phyloP scores from a whole-genome alignment of 2,329 filamentous ascomycete species.

The Neospermospora avenae region DNA sequence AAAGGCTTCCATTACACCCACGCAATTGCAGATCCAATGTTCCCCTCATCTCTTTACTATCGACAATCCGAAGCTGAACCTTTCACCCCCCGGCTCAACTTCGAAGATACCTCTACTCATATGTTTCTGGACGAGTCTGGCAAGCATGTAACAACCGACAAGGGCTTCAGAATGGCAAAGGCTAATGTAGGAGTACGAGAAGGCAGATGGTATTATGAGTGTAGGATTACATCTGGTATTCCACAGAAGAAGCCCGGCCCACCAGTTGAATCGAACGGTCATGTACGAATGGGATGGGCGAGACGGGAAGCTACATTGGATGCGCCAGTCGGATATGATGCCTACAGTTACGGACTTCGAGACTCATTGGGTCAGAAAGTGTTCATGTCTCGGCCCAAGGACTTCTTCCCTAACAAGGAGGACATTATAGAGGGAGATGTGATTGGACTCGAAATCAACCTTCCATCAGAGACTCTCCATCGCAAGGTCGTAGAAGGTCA shows the following conservation, averaged over 20 bases:
- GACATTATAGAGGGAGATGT: constrained; percentile 87
- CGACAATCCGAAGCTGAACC: constrained; percentile 84
- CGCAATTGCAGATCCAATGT: constrained; percentile 84
- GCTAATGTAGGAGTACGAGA: constrained; percentile 89
- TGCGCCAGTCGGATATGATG: constrained; percentile 81
- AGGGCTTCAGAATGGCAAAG: constrained; percentile 87
- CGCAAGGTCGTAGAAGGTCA: constrained; percentile 82
- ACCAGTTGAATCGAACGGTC: constrained; percentile 40
- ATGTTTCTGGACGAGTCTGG: constrained; percentile 78
- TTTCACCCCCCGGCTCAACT: constrained; percentile 80
- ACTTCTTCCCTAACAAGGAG: constrained; percentile 77
- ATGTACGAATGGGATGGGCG: constrained; percentile 83
- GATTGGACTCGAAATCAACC: constrained; percentile 86
- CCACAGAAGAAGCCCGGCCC: constrained; percentile 37
- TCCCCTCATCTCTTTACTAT: constrained; percentile 85
- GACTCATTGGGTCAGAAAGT: constrained; percentile 90
- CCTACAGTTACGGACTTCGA: constrained; percentile 90
- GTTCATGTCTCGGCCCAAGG: constrained; percentile 88
- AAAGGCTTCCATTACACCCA: constrained; percentile 83
- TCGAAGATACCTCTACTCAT: constrained; percentile 84
- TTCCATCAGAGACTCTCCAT: constrained; percentile 82
- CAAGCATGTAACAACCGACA: constrained; percentile 79
- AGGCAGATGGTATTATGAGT: constrained; percentile 92
- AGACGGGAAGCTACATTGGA: constrained; percentile 77
- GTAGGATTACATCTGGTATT: constrained; percentile 79